A percentile compares a stretch with the other conserved stretches of the same genome.
These are phyloP conservation scores for Exophiala dermatitidis DNA, from an alignment of 2,329 filamentous ascomycete genomes.

Conservation along the genomic window DNA sequence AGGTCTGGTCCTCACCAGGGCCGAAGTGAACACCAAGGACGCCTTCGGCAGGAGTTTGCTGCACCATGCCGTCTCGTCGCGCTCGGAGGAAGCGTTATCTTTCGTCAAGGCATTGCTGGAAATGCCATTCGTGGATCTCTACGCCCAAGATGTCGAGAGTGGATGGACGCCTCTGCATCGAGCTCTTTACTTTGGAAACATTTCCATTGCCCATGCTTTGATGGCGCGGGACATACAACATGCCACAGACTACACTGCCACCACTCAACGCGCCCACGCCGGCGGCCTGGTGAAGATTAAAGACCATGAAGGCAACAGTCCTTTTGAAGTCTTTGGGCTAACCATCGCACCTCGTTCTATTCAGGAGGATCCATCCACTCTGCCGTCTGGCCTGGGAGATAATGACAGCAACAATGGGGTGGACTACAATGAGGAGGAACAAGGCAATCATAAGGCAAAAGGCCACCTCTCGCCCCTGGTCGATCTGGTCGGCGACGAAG, in stretches of 20 bases:
- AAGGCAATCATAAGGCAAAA: constrained; percentile 28
- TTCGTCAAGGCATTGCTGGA: constrained; percentile 77
- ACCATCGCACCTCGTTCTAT: constrained; percentile 76
- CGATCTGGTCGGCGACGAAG: constrained; percentile 63
- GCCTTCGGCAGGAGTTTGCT: constrained; percentile 73
- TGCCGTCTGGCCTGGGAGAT: constrained; percentile 25
- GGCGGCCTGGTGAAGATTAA: constrained; percentile 87
- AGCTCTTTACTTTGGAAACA: constrained; percentile 82
- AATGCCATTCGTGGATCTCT: constrained; percentile 76
- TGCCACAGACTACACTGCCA: constrained; percentile 53
- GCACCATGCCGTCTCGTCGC: constrained; percentile 74
- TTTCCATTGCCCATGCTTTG: constrained; percentile 74
- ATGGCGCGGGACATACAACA: constrained; percentile 69
- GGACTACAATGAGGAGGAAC: constrained; percentile 45
- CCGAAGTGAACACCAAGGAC: constrained; percentile 80
- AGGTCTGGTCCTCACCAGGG: constrained; percentile 42
- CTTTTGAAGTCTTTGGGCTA: constrained; percentile 84
- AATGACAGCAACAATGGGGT: constrained; percentile 30
- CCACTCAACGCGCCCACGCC: constrained; percentile 50
- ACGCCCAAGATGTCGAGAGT: constrained; percentile 80
- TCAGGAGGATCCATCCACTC: constrained; percentile 31
- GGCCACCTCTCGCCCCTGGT: constrained; percentile 30
- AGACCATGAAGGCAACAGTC: constrained; percentile 88
- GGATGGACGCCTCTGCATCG: constrained; percentile 94
- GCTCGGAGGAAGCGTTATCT: constrained; percentile 57